These are phyloP conservation scores for Moelleriella libera DNA, from an alignment of 2,329 filamentous ascomycete genomes.

Conservation along the genomic window DNA sequence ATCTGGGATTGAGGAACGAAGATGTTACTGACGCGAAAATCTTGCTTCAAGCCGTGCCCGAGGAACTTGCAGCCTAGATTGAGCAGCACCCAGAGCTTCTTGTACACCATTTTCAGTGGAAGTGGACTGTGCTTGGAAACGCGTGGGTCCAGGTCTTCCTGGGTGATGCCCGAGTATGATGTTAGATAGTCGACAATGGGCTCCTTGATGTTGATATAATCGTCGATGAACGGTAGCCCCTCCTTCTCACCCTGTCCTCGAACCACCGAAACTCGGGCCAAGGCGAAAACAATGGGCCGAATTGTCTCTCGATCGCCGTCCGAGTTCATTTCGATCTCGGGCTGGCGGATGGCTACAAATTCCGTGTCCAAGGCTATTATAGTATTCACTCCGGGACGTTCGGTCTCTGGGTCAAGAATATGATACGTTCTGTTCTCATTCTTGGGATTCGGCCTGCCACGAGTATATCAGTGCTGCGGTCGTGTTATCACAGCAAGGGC, in stretches of 20 bases:
- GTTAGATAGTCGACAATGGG: slow-evolving; percentile 92
- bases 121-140: slow-evolving; percentile 73
- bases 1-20: slow-evolving; percentile 82
- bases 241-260: slow-evolving; percentile 66
- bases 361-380: slow-evolving; percentile 90
- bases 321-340: slow-evolving; percentile 92
- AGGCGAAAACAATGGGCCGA: slow-evolving; percentile 74
- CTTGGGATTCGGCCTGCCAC: slow-evolving; percentile 20
- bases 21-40: slow-evolving; percentile 97
- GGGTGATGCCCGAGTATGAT: slow-evolving; percentile 80
- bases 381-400: slow-evolving; percentile 56
- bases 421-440: slow-evolving; percentile 37
- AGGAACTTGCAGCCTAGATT: slow-evolving; percentile 91
- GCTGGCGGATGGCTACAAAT: slow-evolving; percentile 83
- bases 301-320: slow-evolving; percentile 89
- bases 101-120: slow-evolving; percentile 82
- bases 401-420: slow-evolving; percentile 39
- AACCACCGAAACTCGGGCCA: slow-evolving; percentile 86
- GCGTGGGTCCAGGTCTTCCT: slow-evolving; percentile 68
- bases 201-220: slow-evolving; percentile 88
- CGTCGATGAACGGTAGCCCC: slow-evolving; percentile 84
- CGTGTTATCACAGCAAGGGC: neutral
- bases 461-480: slow-evolving; percentile 1
- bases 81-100: slow-evolving; percentile 92
- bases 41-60: slow-evolving; percentile 83